These are phyloP conservation scores for Aspergillus proliferans DNA, from an alignment of 2,329 filamentous ascomycete genomes.

Conservation along the genomic window DNA sequence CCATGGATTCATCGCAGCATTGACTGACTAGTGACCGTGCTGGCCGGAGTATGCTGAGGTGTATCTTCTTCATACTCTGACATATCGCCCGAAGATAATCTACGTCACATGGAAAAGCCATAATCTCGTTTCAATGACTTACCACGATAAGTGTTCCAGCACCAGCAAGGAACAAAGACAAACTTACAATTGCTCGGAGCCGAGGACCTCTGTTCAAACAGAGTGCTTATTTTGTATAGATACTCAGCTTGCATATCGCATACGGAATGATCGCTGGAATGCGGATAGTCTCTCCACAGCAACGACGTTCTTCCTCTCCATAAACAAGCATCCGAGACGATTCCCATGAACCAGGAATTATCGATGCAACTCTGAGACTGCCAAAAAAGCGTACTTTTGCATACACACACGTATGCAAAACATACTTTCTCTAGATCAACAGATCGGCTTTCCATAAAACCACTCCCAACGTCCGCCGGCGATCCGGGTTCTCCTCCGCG, in stretches of 20 bases:
- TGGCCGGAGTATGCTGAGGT: too few relatives aligned
- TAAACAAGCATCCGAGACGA: background rate
- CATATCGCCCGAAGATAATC: background rate
- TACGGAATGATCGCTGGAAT: background rate
- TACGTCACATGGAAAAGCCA: background rate
- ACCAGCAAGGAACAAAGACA: background rate
- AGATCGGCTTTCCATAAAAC: background rate
- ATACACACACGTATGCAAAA: background rate
- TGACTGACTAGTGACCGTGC: background rate
- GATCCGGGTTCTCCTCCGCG: constrained; percentile 10
- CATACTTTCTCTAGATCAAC: background rate
- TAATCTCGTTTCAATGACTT: background rate
- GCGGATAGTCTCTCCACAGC: background rate
- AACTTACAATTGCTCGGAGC: background rate
- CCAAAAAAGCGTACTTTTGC: background rate
- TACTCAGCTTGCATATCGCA: background rate
- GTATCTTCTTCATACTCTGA: too few relatives aligned
- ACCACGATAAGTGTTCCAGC: background rate
- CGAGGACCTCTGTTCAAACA: too few relatives aligned
- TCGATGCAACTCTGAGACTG: background rate
- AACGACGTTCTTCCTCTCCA: background rate
- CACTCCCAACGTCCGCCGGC: constrained; percentile 12
- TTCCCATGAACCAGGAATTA: background rate
- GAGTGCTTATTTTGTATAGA: background rate
- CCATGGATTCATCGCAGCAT: background rate